These are phyloP conservation scores for Metschnikowia lunata DNA, from an alignment of 805 yeast genomes.

Conservation along the genomic window DNA sequence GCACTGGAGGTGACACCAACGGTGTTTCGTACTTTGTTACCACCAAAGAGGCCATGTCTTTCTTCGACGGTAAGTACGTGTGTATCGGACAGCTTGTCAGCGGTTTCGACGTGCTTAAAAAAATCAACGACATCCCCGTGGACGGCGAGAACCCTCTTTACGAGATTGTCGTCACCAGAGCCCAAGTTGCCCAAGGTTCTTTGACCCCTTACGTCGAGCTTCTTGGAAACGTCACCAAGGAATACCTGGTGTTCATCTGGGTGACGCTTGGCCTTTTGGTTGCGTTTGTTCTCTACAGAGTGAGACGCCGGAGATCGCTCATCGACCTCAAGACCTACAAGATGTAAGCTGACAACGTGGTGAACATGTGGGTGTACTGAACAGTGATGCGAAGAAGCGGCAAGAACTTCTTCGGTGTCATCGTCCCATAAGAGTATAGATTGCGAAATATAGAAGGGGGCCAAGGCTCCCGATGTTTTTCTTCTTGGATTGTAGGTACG, in stretches of 20 bases:
- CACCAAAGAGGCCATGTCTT: slow-evolving; percentile 9
- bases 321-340: slow-evolving; percentile 14
- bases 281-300: slow-evolving; percentile 5
- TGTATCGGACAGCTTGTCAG: slow-evolving; percentile 25
- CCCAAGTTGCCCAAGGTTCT: slow-evolving; percentile 2
- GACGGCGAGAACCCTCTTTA: slow-evolving; percentile 7
- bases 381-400: background rate
- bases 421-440: no score
- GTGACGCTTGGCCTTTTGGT: slow-evolving; percentile 3
- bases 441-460: no score
- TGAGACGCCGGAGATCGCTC: slow-evolving; percentile 11
- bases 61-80: slow-evolving; percentile 23
- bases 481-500: no score
- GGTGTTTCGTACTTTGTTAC: slow-evolving; percentile 25
- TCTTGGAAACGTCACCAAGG: slow-evolving; percentile 5
- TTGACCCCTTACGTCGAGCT: background rate
- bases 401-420: no score
- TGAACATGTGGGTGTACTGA: background rate
- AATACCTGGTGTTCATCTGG: slow-evolving; percentile 12
- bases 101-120: slow-evolving; percentile 19
- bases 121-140: slow-evolving; percentile 8
- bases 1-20: slow-evolving; percentile 22
- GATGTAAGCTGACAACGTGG: background rate
- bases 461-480: no score
- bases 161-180: slow-evolving; percentile 7